Conservation (phyloP, 768 basidiomycete species). For the Amanita molliuscula region DNA sequence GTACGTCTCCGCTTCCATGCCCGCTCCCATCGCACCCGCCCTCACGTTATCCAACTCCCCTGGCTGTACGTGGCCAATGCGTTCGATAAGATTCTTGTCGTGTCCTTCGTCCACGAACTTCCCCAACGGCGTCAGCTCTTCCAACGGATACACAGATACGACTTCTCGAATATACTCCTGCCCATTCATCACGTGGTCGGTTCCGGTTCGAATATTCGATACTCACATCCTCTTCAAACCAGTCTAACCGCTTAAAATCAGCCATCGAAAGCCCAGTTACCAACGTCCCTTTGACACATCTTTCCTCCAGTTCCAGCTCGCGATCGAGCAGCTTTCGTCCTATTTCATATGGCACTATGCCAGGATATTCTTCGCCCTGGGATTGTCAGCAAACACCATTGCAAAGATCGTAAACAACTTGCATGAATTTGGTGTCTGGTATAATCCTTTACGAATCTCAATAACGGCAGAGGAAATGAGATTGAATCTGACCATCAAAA, state of each 20-base stretch:
- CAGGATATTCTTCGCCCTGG: conserved; percentile 75
- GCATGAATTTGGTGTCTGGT: conserved; percentile 77
- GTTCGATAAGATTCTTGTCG: conserved; percentile 25
- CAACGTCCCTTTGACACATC: conserved; percentile 67
- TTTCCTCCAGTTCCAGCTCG: conserved; percentile 49
- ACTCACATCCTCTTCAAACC: conserved; percentile 74
- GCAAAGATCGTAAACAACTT: conserved; percentile 6
- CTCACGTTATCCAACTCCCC: conserved; percentile 23
- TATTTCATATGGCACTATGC: conserved; percentile 50
- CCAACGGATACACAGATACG: conserved; percentile 50
- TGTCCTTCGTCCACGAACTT: not conserved
- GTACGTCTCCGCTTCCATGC: conserved; percentile 59
- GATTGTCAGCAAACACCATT: not conserved
- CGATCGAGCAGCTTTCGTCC: conserved; percentile 35
- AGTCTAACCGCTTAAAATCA: conserved; percentile 65
- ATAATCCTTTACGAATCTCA: conserved; percentile 39
- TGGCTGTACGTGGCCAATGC: conserved; percentile 31
- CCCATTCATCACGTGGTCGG: not conserved
- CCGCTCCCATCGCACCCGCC: not conserved
- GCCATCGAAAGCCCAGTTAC: conserved; percentile 56
- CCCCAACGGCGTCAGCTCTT: conserved; percentile 23
- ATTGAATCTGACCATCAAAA: conserved; percentile 48
- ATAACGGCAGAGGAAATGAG: not conserved
- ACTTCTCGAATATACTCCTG: conserved; percentile 64
- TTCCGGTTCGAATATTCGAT: not conserved